Base-by-base conservation (phyloP, 2,329 filamentous ascomycete genomes). In the Neodidymelliopsis sp. region DNA sequence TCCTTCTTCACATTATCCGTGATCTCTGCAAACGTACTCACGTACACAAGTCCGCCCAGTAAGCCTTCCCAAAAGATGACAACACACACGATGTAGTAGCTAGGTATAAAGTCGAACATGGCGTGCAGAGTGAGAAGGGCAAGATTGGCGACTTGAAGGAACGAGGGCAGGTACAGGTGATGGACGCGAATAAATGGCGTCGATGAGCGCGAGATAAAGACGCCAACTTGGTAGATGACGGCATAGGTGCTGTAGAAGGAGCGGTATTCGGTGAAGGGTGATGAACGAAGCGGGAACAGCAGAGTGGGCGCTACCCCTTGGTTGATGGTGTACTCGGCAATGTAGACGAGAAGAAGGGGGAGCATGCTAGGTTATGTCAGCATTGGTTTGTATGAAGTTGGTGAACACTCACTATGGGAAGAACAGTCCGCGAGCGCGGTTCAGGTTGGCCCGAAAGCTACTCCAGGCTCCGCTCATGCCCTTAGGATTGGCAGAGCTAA, bases 311-410 rank as follows among this genome's bases (percentile, higher is more conserved):
- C 81, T 0, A 97, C 91, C 25, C 92, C 93, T 76, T 96, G 92
- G 75, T 97, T 97, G 74, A 97, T 97, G 45, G 90, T 95, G 71
- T 99, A 99, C 77, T 99, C 94, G 47, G 92, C 91, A 25, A 97
- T 83, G 71, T 97, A 99, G 22, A 99, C 94, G 12, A 97, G 77
- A 24, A 97, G 80, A 11, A 99, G 81, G 0, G 94, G 94, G 3
- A 96, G 80, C 91, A 99, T 97, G 71, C 81, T 83, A 44, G 13
- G 19, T 7, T 4, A 9, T 6, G 41, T 65, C 48, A 65, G 54
- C 7, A 23, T 2, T n/a, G n/a, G 13, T 23, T 18, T 9, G 12
- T 4, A 11, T 4, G 10, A 7, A 6, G 9, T 15, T 10, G 20
- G 23, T 16, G 9, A 23, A 11, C 30, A 72, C 80, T 65, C 74